These are phyloP conservation scores for Bassia scoparia DNA, from an alignment of 148 eudicot genomes.

Conservation along the genomic window DNA sequence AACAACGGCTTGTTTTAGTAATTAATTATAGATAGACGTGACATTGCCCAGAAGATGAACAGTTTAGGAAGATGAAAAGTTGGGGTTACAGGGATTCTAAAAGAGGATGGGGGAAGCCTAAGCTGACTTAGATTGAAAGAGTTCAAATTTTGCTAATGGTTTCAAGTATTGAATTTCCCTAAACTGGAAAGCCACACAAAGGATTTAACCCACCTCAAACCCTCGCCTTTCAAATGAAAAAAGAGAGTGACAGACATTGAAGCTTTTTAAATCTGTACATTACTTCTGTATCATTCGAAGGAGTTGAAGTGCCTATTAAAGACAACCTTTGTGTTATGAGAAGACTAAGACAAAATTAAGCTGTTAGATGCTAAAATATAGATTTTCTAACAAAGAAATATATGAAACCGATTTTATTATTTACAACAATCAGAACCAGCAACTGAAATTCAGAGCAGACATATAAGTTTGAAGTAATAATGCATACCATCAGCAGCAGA, in stretches of 20 bases:
- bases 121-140: background rate
- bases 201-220: background rate
- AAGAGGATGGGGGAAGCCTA: background rate
- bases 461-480: background rate
- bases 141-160: background rate
- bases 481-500: conserved; percentile 37
- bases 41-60: background rate
- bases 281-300: background rate
- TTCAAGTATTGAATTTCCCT: background rate
- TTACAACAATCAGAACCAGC: background rate
- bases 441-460: conserved; percentile 4
- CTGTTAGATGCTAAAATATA: background rate
- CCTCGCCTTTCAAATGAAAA: background rate
- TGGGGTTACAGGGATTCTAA: background rate
- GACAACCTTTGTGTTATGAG: background rate
- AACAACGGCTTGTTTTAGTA: too few relatives aligned
- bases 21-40: too few relatives aligned
- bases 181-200: background rate
- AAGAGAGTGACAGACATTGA: background rate
- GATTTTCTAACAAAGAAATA: background rate
- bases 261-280: background rate
- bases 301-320: background rate
- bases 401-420: background rate
- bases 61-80: too few relatives aligned
- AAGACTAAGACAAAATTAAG: background rate